Evolutionary conservation across 169 alveolate species (phyloP), one percentile per base, ranked within the genome.

Genomic region (Babesia caballi): DNA sequence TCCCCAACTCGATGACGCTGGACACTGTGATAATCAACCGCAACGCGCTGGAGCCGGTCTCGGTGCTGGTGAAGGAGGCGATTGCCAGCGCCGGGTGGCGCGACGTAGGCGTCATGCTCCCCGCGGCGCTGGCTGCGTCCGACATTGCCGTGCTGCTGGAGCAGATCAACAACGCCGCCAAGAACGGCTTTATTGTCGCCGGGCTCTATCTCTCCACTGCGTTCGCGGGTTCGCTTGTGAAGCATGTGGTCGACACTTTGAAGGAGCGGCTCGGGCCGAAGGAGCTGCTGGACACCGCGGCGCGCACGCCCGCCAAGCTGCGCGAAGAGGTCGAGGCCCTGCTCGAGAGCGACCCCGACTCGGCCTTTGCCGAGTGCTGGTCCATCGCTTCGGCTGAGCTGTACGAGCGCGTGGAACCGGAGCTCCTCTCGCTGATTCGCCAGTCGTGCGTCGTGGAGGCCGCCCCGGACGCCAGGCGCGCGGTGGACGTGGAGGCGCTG

Each of bases 11-110:
- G 15, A 23, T 78, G 23, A 35, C 25, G 27, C 40, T 78, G 60
- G 81, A 67, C 11, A 60, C 75, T 11, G 76, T 78, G 25, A 27
- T 40, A 14, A 42, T 78, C 19, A 78, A 78, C 38, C 54, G 60
- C 49, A 71, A 67, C 35, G n/a, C 42, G 40, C 23, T 69, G 28
- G 73, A 67, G 21, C 87, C 87, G 21, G 68, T 78, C 15, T 56
- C 70, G 12, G 71, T 78, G 21, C 77, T 78, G 17, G 65, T 78
- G 17, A 78, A 78, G 42, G 87, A 78, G 69, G 82, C 87, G 3
- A 53, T 78, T 12, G 60, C 83, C 8, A 33, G 21, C n/a, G 33
- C 35, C 19, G 41, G 78, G 25, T 78, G 87, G 87, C 61, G 83
- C 19, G 76, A 78, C 19, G 46, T 78, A 12, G 53, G 66, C 28